A percentile compares a stretch with the other conserved stretches of the same genome.
Conservation (phyloP, 371 early-diverging fungal species). For the Apophysomyces ossiformis region DNA sequence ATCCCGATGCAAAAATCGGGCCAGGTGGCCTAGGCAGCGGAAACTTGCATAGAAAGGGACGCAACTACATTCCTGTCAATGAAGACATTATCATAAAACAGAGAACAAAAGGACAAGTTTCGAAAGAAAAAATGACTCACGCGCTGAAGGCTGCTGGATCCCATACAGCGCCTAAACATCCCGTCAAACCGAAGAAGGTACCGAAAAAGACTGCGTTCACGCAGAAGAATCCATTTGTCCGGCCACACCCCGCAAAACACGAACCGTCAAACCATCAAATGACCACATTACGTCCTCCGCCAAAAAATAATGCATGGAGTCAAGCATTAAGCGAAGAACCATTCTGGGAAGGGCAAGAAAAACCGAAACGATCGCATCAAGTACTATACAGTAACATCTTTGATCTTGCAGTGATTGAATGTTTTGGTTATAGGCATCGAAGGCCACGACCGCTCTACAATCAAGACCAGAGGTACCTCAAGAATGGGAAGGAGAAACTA, state of each 20-base stretch:
- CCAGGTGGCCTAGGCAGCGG: conserved; percentile 30
- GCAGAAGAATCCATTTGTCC: not conserved
- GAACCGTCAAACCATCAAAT: not conserved
- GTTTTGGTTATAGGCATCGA: not conserved
- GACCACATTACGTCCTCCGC: conserved; percentile 15
- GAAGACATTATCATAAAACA: conserved; percentile 27
- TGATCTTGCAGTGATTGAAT: not conserved
- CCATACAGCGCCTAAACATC: not conserved
- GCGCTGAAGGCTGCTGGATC: not conserved
- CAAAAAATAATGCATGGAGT: conserved; percentile 21
- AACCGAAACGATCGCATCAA: too few species aligned
- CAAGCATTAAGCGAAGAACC: conserved; percentile 16
- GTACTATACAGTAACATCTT: not conserved
- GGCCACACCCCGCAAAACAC: not conserved
- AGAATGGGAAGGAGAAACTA: not conserved
- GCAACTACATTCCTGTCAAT: conserved; percentile 29
- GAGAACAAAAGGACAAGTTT: conserved; percentile 17
- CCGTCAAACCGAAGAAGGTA: conserved; percentile 8
- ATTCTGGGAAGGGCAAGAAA: conserved; percentile 19
- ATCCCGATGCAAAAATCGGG: conserved; percentile 27
- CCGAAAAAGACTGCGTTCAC: not conserved
- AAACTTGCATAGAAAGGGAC: conserved; percentile 30
- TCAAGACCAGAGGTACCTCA: not conserved
- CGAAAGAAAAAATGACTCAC: conserved; percentile 6
- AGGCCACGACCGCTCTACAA: too few species aligned